These are phyloP conservation scores for Neofusicoccum parvum DNA, from an alignment of 2,329 filamentous ascomycete species.

Conservation along the genomic window DNA sequence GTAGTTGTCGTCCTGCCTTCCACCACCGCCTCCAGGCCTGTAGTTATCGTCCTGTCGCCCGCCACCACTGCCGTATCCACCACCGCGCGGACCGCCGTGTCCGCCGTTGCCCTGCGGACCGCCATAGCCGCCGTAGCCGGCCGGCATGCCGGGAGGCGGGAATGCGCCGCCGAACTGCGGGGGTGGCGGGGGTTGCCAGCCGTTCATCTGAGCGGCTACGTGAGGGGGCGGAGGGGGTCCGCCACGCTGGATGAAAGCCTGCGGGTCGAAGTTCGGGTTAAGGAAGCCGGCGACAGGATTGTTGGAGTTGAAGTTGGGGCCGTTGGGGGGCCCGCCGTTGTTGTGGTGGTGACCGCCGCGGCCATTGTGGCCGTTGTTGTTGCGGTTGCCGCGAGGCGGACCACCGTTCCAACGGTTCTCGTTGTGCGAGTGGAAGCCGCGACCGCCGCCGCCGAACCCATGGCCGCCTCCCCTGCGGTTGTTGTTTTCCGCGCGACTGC, in stretches of 20 bases:
- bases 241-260: conserved; percentile 24
- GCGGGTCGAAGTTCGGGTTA: conserved; percentile 29
- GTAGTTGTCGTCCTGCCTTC: conserved; percentile 25
- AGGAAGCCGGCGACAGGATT: conserved; percentile 32
- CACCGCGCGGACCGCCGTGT: neutral
- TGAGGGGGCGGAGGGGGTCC: conserved; percentile 28
- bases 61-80: conserved; percentile 21
- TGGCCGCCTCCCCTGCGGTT: conserved; percentile 73
- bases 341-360: conserved; percentile 4
- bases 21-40: conserved; percentile 7
- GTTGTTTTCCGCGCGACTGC: conserved; percentile 63
- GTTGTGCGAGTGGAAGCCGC: conserved; percentile 38
- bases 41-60: conserved; percentile 29
- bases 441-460: conserved; percentile 55
- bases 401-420: conserved; percentile 23
- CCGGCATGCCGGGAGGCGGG: conserved; percentile 21
- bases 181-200: conserved; percentile 34
- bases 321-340: conserved; percentile 22
- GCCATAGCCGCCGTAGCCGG: neutral
- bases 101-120: neutral
- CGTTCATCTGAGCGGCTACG: conserved; percentile 19
- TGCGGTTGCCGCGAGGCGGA: conserved; percentile 27
- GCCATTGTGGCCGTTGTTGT: conserved; percentile 28
- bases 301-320: conserved; percentile 21
- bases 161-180: conserved; percentile 24